A percentile compares a stretch with the other conserved stretches of the same genome.
Evolutionary conservation across 2,329 filamentous ascomycete genomes (phyloP).

Genomic region (Colletotrichum sp.): DNA sequence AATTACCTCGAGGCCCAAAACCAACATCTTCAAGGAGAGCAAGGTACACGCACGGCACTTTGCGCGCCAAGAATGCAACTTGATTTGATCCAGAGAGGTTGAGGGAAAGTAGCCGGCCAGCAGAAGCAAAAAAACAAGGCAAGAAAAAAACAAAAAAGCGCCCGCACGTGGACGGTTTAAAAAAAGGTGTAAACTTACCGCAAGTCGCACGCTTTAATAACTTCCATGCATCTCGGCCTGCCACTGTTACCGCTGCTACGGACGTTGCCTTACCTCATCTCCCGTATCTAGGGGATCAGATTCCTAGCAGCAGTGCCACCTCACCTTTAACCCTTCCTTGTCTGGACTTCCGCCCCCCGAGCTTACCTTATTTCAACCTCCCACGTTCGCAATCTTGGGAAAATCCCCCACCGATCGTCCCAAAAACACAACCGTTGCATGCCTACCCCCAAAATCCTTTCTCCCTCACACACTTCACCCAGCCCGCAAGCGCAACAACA

Average conservation of each 20-base stretch:
- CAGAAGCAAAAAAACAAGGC: background rate
- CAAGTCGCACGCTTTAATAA: background rate
- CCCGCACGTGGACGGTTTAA: background rate
- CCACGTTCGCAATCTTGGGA: constrained; percentile 9
- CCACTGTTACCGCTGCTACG: background rate
- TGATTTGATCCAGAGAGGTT: background rate
- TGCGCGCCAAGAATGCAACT: background rate
- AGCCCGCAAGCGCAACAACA: background rate
- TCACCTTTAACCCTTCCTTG: constrained; percentile 17
- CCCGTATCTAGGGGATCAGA: constrained; percentile 19
- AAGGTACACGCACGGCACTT: background rate
- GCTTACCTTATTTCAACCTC: constrained; percentile 23
- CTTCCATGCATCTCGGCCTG: constrained; percentile 12
- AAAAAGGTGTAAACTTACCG: constrained; percentile 12
- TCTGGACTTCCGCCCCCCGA: constrained; percentile 8
- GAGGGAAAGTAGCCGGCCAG: background rate
- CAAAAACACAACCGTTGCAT: background rate
- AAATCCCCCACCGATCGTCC: constrained; percentile 4
- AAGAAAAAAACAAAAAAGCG: background rate
- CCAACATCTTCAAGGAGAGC: background rate
- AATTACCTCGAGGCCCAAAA: background rate
- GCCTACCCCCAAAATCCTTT: background rate
- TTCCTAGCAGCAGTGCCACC: constrained; percentile 22
- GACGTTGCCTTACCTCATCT: constrained; percentile 20
- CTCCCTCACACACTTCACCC: background rate